Base-by-base conservation (phyloP, 495 filamentous ascomycete species). In the Talaromyces borbonicus region DNA sequence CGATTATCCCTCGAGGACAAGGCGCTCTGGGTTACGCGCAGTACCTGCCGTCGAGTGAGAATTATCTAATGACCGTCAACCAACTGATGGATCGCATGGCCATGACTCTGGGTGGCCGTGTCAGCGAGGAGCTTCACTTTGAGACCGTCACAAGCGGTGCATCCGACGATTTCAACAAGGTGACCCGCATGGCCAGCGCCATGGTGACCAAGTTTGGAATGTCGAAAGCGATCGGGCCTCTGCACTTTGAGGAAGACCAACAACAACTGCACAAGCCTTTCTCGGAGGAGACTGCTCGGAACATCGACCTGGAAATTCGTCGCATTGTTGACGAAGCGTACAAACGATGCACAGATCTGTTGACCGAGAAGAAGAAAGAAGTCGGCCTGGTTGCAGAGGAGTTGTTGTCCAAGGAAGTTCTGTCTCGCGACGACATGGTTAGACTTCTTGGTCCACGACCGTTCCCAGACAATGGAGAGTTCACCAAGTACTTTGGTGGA, bases 51-150 rank as follows among this genome's bases (percentile, higher is more conserved):
- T 66, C 80, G 2, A 78, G 82, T 24, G 92, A 98, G 58, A 85
- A 84, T 20, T 96, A 96, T 62, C 75, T 97, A 43, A 85, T 98
- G 88, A 95, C 80, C 52, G 81, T 86, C 51, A 83, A 90, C 62
- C 92, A 98, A 68, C 70, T 98, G 20, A 96, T 96, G 90, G 92
- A 98, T 64, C 87, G 93, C 49, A 98, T 98, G 93, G 92, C 93
- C 50, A 98, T 98, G 92, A 95, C 92, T 14, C 79, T 98, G 30
- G 92, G 85, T 53, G 92, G 92, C 2, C 83, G 92, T 50, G 85
- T 98, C 31, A 89, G 83, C 29, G 92, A 98, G 65, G 92, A 98
- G 64, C 59, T 98, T 3, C 88, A 97, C 65, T 98, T 97, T 63
- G 83, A 90, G 19, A 95, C 86, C 8, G 90, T 98, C 18, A 98